Evolutionary conservation across 2,329 filamentous ascomycete genomes (phyloP).

Genomic region (Colletotrichum costaricense): DNA sequence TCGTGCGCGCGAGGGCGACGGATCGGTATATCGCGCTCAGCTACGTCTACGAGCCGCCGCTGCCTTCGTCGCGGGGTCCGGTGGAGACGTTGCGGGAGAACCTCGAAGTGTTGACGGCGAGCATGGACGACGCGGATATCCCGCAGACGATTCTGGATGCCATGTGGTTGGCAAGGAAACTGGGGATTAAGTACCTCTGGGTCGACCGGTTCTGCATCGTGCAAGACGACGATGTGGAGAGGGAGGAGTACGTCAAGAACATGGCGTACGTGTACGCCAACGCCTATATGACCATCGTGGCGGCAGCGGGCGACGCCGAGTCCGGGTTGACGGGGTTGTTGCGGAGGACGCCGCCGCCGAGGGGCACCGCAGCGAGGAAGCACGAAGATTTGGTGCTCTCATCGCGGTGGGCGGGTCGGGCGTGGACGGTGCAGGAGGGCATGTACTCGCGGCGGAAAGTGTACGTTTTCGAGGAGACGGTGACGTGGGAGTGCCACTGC

Average conservation of each 20-base stretch:
- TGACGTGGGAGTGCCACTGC: constrained; percentile 60
- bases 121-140: constrained; percentile 49
- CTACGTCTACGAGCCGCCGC: constrained; percentile 54
- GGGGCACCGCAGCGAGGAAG: constrained; percentile 44
- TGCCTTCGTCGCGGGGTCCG: constrained; percentile 36
- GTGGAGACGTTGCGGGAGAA: constrained; percentile 50
- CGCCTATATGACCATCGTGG: constrained; percentile 57
- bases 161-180: constrained; percentile 56
- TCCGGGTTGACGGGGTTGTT: constrained; percentile 46
- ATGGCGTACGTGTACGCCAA: constrained; percentile 60
- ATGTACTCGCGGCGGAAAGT: constrained; percentile 55
- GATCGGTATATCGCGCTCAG: constrained; percentile 58
- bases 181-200: constrained; percentile 57
- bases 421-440: constrained; percentile 57
- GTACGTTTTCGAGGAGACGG: constrained; percentile 55
- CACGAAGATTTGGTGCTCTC: constrained; percentile 52
- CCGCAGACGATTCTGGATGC: constrained; percentile 56
- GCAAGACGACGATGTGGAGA: constrained; percentile 54
- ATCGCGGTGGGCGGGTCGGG: constrained; percentile 53
- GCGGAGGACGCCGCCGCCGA: constrained; percentile 34
- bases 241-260: constrained; percentile 52
- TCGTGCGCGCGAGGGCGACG: constrained; percentile 51
- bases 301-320: constrained; percentile 52
- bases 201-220: constrained; percentile 58
- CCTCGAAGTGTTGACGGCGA: constrained; percentile 48